A percentile compares a stretch with the other conserved stretches of the same genome.
Evolutionary conservation across 805 yeast genomes (phyloP).

Genomic region (Saccharomycopsis fermentans): DNA sequence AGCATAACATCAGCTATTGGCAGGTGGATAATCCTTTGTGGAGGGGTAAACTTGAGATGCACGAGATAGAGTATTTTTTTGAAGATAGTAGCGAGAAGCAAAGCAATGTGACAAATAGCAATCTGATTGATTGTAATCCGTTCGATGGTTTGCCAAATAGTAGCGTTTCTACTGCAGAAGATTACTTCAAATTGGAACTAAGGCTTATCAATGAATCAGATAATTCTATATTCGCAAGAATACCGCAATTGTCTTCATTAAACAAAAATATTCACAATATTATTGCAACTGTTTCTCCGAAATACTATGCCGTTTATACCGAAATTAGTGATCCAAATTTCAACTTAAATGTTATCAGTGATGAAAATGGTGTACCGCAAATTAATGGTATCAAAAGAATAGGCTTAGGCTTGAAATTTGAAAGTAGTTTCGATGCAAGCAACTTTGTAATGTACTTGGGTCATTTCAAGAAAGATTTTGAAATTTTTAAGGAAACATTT

Average conservation of each 20-base stretch:
- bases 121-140: conserved; percentile 1
- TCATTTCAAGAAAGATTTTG: conserved; percentile 11
- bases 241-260: conserved; percentile 6
- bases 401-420: conserved; percentile 15
- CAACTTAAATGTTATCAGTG: neutral
- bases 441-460: conserved; percentile 12
- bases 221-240: conserved; percentile 11
- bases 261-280: conserved; percentile 2
- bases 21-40: conserved; percentile 10
- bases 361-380: neutral
- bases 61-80: conserved; percentile 10
- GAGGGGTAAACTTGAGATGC: conserved; percentile 15
- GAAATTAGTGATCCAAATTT: conserved; percentile 4
- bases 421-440: conserved; percentile 15
- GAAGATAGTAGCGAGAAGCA: conserved; percentile 2
- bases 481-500: conserved; percentile 7
- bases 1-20: conserved; percentile 16
- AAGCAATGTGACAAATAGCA: neutral
- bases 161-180: neutral
- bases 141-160: neutral
- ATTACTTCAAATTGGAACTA: conserved; percentile 5
- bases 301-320: conserved; percentile 14
- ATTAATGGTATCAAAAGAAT: conserved; percentile 8
- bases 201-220: neutral
- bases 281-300: conserved; percentile 12